Base-by-base conservation (phyloP, 768 basidiomycete genomes). In the Boletus vermiculosoides region DNA sequence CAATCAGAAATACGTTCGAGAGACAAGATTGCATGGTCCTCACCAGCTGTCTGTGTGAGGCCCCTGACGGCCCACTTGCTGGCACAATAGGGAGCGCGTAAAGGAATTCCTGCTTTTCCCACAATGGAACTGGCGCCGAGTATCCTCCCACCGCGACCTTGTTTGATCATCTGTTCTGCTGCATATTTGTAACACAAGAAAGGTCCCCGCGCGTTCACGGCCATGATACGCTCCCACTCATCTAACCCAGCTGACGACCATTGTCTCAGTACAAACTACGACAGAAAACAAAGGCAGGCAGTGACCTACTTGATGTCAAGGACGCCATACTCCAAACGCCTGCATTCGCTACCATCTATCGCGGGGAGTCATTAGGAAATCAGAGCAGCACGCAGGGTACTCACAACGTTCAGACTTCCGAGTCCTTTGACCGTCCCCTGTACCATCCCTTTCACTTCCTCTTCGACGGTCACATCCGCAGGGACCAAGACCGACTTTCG, bases 171-270 rank as follows among this genome's bases (percentile, higher is more conserved):
- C 63, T 81, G 78, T 58, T 73, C 73, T 18, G 82, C 84, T 2
- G 84, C 86, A 58, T 84, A 77, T 45, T 85, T 82, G 49, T 84
- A 86, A 64, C 83, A 85, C 56, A 82, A 75, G 71, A 81, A 84
- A 3, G 77, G 71, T 45, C 83, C 84, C 48, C 79, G 76, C 57
- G 77, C 71, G 60, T 87, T 86, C 62, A 85, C 25, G 4, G 54
- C 31, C 22, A 57, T 48, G 25, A 47, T 7, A 3, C 9, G 20
- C 2, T 59, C 55, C 58, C 55, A 57, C 2, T 16, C 48, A 5
- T 60, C 52, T 7, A 48, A n/a, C 5, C 20, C 28, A 8, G 52
- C 58, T 53, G 37, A 18, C 7, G n/a, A 15, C 1, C 10, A 7
- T 49, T 3, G 5, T 13, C 36, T 55, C 23, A 45, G 22, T 40